A percentile compares a stretch with the other conserved stretches of the same genome.
Evolutionary conservation across 2,329 filamentous ascomycete genomes (phyloP).

Genomic region (Curvularia eragrostidis): DNA sequence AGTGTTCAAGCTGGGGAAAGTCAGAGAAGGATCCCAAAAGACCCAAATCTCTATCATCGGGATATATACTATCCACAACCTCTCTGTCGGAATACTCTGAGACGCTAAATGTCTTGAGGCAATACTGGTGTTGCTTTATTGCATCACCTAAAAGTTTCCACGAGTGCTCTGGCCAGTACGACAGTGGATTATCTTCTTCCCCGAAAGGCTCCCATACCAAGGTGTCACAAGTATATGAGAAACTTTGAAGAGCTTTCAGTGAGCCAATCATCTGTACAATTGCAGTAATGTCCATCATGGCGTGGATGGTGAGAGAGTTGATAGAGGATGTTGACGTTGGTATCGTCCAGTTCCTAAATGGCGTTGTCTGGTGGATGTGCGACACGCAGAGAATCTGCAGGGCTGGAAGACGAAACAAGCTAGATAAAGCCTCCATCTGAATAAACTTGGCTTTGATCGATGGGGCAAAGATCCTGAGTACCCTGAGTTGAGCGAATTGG

Average conservation of each 20-base stretch:
- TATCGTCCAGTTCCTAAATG: conserved; percentile 11
- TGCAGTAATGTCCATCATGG: conserved; percentile 12
- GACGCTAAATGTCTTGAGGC: neutral
- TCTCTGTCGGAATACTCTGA: neutral
- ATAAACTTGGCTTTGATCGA: neutral
- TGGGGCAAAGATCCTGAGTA: neutral
- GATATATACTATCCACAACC: neutral
- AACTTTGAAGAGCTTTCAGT: conserved; percentile 7
- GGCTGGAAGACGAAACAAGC: conserved; percentile 10
- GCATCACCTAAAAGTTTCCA: conserved; percentile 11
- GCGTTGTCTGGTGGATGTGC: neutral
- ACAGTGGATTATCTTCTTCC: neutral
- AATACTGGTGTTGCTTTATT: conserved; percentile 7
- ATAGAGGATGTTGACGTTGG: conserved; percentile 9
- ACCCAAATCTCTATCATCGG: neutral
- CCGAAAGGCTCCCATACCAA: conserved; percentile 11
- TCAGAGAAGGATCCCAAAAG: conserved; percentile 11
- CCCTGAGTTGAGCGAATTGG: conserved; percentile 7
- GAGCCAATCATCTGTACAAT: conserved; percentile 10
- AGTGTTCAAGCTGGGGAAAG: neutral
- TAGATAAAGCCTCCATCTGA: conserved; percentile 3
- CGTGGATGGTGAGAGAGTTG: neutral
- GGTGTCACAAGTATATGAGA: conserved; percentile 1
- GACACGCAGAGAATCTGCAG: neutral
- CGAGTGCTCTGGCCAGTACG: conserved; percentile 9